Base-by-base conservation (phyloP, 2,329 filamentous ascomycete genomes). In the Karstenula rhodostoma region DNA sequence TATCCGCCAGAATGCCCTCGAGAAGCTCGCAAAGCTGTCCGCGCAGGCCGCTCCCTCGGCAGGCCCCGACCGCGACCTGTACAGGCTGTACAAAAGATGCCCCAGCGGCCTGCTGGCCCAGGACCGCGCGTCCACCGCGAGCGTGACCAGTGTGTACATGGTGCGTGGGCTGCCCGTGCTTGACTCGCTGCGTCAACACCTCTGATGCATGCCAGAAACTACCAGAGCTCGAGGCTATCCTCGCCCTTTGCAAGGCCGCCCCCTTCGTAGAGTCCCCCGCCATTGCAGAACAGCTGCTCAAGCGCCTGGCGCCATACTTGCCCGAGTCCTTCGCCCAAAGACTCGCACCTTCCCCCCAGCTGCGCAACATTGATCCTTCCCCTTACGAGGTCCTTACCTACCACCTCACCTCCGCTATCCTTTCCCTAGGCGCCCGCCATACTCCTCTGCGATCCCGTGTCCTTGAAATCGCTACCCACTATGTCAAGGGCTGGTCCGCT, bases 211-310 rank as follows among this genome's bases (percentile, higher is more conserved):
- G 22, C 19, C 62, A 96, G 93, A 92, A 89, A 56, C 88, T 94
- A 56, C 89, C 92, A 71, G 96, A 99, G 82, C 90, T 97, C 68
- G 94, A 99, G 77, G 91, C 96, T 56, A 85, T 99, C 27, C 81
- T 98, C 27, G 93, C 95, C 46, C 84, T 99, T 27, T 98, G 94
- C 83, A 94, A 94, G 80, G 92, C 94, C 56, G 92, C 94, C 3
- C 90, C 93, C 4, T 85, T 88, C 25, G 84, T 98, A 27, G 85
- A 89, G 55, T 89, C 87, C 48, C 78, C 82, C 44, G 87, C 92
- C 62, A 90, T 91, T 73, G 94, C 93, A 29, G 87, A 91, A 70
- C 90, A 88, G 70, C 86, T 99, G 42, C 86, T 89, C n/a, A 83
- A 85, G 35, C 93, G 96, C 68, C 82, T 99, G 43, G 86, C 89